Evolutionary conservation across 495 filamentous ascomycete species (phyloP), one percentile per base, ranked within the genome.

Genomic region (Usnea hakonensis): DNA sequence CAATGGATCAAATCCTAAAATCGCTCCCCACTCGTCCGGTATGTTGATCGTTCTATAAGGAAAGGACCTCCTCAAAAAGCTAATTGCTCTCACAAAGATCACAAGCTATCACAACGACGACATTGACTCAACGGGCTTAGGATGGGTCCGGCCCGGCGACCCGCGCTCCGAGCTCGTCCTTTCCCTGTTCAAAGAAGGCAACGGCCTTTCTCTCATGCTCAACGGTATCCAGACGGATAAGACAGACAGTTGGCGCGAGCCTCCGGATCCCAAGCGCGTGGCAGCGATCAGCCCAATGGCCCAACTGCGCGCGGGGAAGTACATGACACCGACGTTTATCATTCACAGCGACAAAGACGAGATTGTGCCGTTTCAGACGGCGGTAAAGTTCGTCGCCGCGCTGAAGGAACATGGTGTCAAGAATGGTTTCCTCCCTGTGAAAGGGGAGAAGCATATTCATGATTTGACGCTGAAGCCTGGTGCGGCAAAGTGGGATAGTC

Each of bases 321-420:
- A 77, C 59, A 23, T 61, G 0, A 71, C 68, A 38, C 77, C 78
- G 26, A 80, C 78, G 0, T 79, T 76, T 69, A 26, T 81, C 14
- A 71, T 83, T n/a, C 76, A 80, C 57, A 76, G 78, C 16, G 73
- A 65, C 0, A 36, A 43, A 8, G 80, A 83, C 58, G 79, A 79
- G 59, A 55, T 78, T 28, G 68, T 74, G 35, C 74, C 74, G 14
- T 78, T 71, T 64, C 59, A 71, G 26, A 69, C 71, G 30, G 62
- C 67, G 0, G 60, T 62, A 43, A 40, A 57, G 3, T 74, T 72
- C 9, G 53, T 38, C 11, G 60, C 68, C 19, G 65, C 63, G 16
- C 35, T 77, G 40, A 19, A 60, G 17, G 61, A 67, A 44, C 48
- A 59, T 8, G 74, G 74, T 28, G 64, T 77, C 2, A 57, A 61